phyloP scores from a whole-genome alignment of 192 early-diverging fungal genomes.

The Gigaspora rosea region DNA sequence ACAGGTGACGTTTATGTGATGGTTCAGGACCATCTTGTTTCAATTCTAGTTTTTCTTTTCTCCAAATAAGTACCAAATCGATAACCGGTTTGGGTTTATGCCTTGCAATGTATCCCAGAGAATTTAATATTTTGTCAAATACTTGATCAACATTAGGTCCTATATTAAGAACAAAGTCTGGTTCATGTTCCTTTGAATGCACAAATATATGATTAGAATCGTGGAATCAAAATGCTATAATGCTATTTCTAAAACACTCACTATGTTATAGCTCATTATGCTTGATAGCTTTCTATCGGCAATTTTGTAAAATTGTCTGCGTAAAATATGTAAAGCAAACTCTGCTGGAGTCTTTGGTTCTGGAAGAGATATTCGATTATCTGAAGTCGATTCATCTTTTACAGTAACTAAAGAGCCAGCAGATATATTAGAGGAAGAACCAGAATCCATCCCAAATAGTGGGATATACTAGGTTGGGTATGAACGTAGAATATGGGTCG shows the following conservation, averaged over 20 bases:
- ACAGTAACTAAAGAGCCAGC: too few species aligned
- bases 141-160: conserved; percentile 67
- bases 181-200: conserved; percentile 54
- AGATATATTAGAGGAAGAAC: too few species aligned
- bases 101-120: conserved; percentile 77
- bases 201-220: neutral
- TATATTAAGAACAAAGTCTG: conserved; percentile 59
- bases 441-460: too few species aligned
- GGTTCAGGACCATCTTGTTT: conserved; percentile 42
- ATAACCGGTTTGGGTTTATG: conserved; percentile 87
- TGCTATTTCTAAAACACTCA: conserved; percentile 23
- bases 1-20: conserved; percentile 31
- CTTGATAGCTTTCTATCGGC: conserved; percentile 57
- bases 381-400: neutral
- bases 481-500: too few species aligned
- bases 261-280: conserved; percentile 44
- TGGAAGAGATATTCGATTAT: conserved; percentile 12
- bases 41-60: conserved; percentile 64
- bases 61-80: conserved; percentile 76
- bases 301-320: conserved; percentile 59
- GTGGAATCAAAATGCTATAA: neutral
- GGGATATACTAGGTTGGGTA: too few species aligned
- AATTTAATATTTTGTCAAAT: conserved; percentile 81
- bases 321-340: conserved; percentile 58
- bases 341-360: conserved; percentile 53